Evolutionary conservation across 164 flowering plant species (phyloP), one percentile per base, ranked within the genome.

Genomic region (Brasenia schreberi): DNA sequence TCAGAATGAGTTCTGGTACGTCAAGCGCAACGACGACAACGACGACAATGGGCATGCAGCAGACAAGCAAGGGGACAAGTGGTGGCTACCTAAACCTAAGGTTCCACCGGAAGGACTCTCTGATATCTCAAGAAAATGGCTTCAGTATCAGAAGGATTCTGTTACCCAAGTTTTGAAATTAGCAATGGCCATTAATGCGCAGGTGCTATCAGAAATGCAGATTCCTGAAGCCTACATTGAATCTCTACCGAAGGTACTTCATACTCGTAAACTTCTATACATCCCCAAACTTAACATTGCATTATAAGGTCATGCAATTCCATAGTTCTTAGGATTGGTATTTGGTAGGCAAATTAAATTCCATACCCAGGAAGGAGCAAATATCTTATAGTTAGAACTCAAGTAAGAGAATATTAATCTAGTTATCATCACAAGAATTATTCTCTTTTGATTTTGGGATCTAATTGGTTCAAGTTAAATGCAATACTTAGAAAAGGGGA

Each of bases 101-200:
- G 92, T 92, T 63, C 90, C 96, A 4, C 77, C 81, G 44, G 66
- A 76, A 5, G 96, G 98, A 6, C 76, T 92, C 10, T 88, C 95
- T 11, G 92, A 88, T n/a, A 68, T 33, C 12, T 68, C 84, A 43
- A 66, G 83, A 61, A 88, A 79, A 80, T 89, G 88, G 88, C 60
- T 92, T 18, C 87, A 80, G 16, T 78, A 70, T 67, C 95, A 89
- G 67, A 89, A 90, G 73, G 98, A 92, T 5, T 80, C 86, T 33
- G 95, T 88, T 7, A 85, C 83, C 76, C 98, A 90, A 79, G 91
- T 92, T 16, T 81, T 87, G 14, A 92, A 92, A 83, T 96, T 96
- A 64, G 90, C 98, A 67, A 81, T 87, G 95, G 98, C 98, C 19
- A 90, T 92, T 62, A 92, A 92, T 77, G 88, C 95, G 60, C 90